A percentile compares a stretch with the other conserved stretches of the same genome.
Evolutionary conservation across 768 basidiomycete species (phyloP).

Genomic region (Multifurca ochricompacta): DNA sequence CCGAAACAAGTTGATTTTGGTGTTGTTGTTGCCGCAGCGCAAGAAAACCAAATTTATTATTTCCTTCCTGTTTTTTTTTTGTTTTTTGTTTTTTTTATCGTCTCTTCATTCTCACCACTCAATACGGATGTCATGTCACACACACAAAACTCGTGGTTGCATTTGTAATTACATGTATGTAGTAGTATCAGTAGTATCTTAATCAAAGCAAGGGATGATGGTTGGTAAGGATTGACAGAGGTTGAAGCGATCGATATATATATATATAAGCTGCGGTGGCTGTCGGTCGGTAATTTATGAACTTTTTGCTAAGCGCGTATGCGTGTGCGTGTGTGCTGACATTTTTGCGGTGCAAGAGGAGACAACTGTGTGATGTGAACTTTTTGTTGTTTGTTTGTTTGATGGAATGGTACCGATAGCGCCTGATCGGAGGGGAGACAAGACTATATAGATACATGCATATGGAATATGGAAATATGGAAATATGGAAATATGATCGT

Average conservation of each 20-base stretch:
- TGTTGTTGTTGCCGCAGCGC: too few relatives aligned
- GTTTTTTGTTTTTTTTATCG: background rate
- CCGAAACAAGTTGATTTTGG: background rate
- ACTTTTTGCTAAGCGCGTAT: too few relatives aligned
- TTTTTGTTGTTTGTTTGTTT: too few relatives aligned
- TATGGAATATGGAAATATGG: too few relatives aligned
- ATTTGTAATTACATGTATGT: conserved; percentile 5
- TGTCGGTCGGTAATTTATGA: too few relatives aligned
- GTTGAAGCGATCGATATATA: too few relatives aligned
- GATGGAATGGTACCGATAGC: background rate
- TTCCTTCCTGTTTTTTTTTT: background rate
- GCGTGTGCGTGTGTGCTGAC: too few relatives aligned
- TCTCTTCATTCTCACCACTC: background rate
- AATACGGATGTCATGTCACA: background rate
- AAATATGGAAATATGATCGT: too few relatives aligned
- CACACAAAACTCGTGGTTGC: background rate
- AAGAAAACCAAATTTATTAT: too few relatives aligned
- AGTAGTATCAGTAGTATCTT: background rate
- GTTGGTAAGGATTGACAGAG: background rate
- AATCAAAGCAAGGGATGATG: background rate
- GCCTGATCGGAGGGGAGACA: conserved; percentile 1
- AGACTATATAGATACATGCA: too few relatives aligned
- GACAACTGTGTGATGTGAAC: conserved; percentile 9
- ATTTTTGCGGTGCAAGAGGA: conserved; percentile 4
- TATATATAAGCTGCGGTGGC: too few relatives aligned